Evolutionary conservation across 805 yeast genomes (phyloP).

Genomic region (Cyberlindnera misumaiensis): DNA sequence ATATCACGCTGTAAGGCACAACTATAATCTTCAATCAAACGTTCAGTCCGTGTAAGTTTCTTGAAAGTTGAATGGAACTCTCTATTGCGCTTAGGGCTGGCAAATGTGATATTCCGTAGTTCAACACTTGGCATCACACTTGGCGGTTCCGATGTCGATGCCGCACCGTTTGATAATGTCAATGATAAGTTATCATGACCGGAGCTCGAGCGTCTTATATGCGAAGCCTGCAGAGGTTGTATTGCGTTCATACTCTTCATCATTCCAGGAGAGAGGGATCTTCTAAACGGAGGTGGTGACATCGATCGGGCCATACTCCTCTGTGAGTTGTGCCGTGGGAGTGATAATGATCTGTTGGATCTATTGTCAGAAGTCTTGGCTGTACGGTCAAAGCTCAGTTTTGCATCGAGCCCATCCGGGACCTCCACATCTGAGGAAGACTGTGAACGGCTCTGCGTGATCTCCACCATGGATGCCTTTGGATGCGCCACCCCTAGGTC

Average conservation of each 20-base stretch:
- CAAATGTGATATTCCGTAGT: constrained; percentile 25
- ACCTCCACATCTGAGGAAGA: not conserved
- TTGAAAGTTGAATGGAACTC: constrained; percentile 78
- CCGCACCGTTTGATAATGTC: constrained; percentile 5
- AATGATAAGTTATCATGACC: constrained; percentile 1
- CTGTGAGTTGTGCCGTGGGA: not conserved
- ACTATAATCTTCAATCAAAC: constrained; percentile 75
- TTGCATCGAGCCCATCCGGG: not conserved
- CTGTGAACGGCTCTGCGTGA: not conserved
- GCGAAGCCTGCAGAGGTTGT: not conserved
- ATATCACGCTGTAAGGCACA: constrained; percentile 89
- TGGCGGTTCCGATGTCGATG: constrained; percentile 5
- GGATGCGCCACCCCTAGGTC: constrained; percentile 16
- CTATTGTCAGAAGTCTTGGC: not conserved
- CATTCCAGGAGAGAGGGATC: constrained; percentile 16
- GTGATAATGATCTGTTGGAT: not conserved
- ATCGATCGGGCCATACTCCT: constrained; percentile 3
- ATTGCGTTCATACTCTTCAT: not conserved
- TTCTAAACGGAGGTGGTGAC: constrained; percentile 10
- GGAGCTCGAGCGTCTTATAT: constrained; percentile 6
- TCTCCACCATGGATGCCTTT: not conserved
- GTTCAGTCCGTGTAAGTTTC: constrained; percentile 60
- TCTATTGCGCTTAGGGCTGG: constrained; percentile 54
- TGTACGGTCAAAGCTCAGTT: not conserved
- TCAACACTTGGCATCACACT: constrained; percentile 8